These are phyloP conservation scores for Penicillium palitans DNA, from an alignment of 2,329 filamentous ascomycete genomes.

Conservation along the genomic window DNA sequence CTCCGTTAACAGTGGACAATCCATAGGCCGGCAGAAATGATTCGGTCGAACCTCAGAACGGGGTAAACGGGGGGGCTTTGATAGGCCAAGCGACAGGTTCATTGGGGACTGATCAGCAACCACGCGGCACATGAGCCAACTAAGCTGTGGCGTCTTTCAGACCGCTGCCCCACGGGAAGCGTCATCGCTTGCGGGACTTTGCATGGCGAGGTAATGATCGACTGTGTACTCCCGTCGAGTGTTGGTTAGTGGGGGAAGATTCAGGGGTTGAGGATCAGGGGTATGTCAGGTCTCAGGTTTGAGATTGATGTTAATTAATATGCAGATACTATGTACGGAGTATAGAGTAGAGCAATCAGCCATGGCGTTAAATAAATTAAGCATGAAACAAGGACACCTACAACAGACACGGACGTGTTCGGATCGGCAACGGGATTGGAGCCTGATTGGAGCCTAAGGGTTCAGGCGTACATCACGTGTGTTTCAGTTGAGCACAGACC, in stretches of 20 bases:
- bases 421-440: not conserved
- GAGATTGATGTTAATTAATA: not conserved
- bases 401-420: not conserved
- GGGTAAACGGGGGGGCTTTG: conserved; percentile 12
- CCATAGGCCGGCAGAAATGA: conserved; percentile 18
- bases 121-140: conserved; percentile 26
- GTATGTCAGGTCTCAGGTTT: not conserved
- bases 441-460: not conserved
- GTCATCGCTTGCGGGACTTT: conserved; percentile 25
- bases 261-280: conserved; percentile 16
- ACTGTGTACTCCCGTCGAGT: conserved; percentile 4
- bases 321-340: not conserved
- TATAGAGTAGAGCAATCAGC: not conserved
- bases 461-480: not conserved
- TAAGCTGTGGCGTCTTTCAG: conserved; percentile 16
- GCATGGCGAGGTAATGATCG: conserved; percentile 22
- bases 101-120: conserved; percentile 23
- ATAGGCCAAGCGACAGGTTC: conserved; percentile 19
- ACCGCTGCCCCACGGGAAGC: conserved; percentile 24
- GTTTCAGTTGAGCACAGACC: not conserved
- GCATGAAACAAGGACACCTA: conserved; percentile 1
- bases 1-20: conserved; percentile 16
- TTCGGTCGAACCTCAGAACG: conserved; percentile 12
- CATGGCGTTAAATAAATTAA: conserved; percentile 4
- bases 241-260: conserved; percentile 7